Conservation (phyloP, 495 filamentous ascomycete genomes). For the Hypomontagnella submonticulosa region DNA sequence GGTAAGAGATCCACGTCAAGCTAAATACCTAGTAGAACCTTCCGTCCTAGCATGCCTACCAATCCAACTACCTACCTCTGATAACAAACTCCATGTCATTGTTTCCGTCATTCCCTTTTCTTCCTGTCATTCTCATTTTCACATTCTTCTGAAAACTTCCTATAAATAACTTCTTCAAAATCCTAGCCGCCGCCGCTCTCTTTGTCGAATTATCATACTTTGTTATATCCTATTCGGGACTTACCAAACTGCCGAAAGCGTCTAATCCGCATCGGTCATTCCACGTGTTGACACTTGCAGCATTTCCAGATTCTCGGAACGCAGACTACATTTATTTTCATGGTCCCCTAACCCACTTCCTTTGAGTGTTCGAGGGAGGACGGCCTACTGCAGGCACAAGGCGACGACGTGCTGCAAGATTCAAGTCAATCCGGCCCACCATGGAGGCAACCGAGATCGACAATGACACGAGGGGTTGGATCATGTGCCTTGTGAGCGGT, state of each 20-base stretch:
- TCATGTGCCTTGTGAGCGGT: slow-evolving; percentile 87
- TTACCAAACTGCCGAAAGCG: slow-evolving; percentile 31
- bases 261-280: slow-evolving; percentile 7
- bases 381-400: slow-evolving; percentile 33
- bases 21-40: slow-evolving; percentile 28
- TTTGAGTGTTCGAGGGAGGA: slow-evolving; percentile 24
- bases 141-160: not conserved
- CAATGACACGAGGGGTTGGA: slow-evolving; percentile 93
- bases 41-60: slow-evolving; percentile 5
- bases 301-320: slow-evolving; percentile 1
- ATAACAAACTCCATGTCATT: slow-evolving; percentile 1
- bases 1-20: slow-evolving; percentile 8
- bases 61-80: not conserved
- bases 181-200: not conserved
- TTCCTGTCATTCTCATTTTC: not conserved
- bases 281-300: slow-evolving; percentile 10
- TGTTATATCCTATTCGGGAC: not conserved
- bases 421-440: slow-evolving; percentile 29
- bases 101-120: not conserved
- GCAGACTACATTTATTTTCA: slow-evolving; percentile 12
- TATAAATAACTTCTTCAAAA: slow-evolving; percentile 4
- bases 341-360: slow-evolving; percentile 29
- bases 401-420: slow-evolving; percentile 25
- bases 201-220: slow-evolving; percentile 9
- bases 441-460: slow-evolving; percentile 61